Conservation (phyloP, 1,284 basidiomycete genomes). For the Irpex lacteus region DNA sequence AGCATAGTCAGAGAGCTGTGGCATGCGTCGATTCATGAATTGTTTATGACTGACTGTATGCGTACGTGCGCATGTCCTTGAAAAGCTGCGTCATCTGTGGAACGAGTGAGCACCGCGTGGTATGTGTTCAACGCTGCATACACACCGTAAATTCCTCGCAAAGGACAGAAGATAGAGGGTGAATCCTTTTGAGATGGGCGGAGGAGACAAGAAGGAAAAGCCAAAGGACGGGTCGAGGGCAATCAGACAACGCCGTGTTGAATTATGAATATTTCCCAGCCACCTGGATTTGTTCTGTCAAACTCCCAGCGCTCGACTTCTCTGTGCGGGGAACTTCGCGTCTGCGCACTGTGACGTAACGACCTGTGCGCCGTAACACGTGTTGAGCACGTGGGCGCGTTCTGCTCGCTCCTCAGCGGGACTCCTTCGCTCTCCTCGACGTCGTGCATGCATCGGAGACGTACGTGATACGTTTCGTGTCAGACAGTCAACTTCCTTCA, state of each 20-base stretch:
- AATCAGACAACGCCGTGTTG: too few relatives aligned
- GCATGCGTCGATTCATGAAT: neutral
- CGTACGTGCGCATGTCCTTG: constrained; percentile 30
- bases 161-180: neutral
- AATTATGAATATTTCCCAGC: neutral
- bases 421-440: neutral
- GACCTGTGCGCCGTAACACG: neutral
- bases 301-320: neutral
- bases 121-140: neutral
- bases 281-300: neutral
- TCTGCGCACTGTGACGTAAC: neutral
- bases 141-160: neutral
- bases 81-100: constrained; percentile 31
- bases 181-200: neutral
- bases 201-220: neutral
- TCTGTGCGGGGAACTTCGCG: neutral
- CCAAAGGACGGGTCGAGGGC: neutral
- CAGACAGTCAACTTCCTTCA: neutral
- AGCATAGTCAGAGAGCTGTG: neutral
- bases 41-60: constrained; percentile 22
- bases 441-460: neutral
- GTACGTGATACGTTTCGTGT: neutral
- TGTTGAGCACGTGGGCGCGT: neutral
- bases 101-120: neutral
- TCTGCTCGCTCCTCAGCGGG: neutral